Conservation (phyloP, 495 filamentous ascomycete species). For the Pseudevernia furfuracea region DNA sequence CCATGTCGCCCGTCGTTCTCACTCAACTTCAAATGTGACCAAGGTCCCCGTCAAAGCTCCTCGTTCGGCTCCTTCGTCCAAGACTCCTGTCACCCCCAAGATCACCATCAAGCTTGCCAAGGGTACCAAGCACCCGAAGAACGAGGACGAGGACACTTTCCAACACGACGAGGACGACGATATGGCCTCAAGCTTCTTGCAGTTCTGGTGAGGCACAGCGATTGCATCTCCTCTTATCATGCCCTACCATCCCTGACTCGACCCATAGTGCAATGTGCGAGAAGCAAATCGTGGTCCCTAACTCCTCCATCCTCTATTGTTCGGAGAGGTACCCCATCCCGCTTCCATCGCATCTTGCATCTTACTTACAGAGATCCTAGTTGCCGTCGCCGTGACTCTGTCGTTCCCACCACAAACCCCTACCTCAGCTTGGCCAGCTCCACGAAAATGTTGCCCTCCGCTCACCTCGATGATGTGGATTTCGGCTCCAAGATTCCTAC, state of each 20-base stretch:
- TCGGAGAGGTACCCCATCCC: conserved; percentile 43
- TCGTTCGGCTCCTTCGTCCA: conserved; percentile 22
- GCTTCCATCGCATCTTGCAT: conserved; percentile 10
- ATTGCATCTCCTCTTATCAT: conserved; percentile 5
- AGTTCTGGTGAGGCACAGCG: conserved; percentile 50
- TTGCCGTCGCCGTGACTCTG: conserved; percentile 47
- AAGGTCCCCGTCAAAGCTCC: conserved; percentile 19
- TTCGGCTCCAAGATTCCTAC: conserved; percentile 26
- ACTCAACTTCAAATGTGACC: conserved; percentile 25
- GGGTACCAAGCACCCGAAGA: conserved; percentile 13
- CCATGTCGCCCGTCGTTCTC: conserved; percentile 16
- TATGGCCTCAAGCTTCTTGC: conserved; percentile 57
- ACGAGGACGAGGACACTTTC: conserved; percentile 14
- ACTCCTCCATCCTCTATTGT: conserved; percentile 52
- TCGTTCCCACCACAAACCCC: conserved; percentile 34
- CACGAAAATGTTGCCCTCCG: conserved; percentile 12
- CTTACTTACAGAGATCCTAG: conserved; percentile 28
- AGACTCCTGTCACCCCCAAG: conserved; percentile 15
- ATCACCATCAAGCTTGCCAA: conserved; percentile 17
- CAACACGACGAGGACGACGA: conserved; percentile 45
- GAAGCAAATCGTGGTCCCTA: conserved; percentile 58
- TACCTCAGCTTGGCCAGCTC: conserved; percentile 29
- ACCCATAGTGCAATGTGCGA: conserved; percentile 51
- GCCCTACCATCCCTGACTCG: neutral
- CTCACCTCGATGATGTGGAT: conserved; percentile 33